Base-by-base conservation (phyloP, 768 basidiomycete genomes). In the Leccinum broughii region DNA sequence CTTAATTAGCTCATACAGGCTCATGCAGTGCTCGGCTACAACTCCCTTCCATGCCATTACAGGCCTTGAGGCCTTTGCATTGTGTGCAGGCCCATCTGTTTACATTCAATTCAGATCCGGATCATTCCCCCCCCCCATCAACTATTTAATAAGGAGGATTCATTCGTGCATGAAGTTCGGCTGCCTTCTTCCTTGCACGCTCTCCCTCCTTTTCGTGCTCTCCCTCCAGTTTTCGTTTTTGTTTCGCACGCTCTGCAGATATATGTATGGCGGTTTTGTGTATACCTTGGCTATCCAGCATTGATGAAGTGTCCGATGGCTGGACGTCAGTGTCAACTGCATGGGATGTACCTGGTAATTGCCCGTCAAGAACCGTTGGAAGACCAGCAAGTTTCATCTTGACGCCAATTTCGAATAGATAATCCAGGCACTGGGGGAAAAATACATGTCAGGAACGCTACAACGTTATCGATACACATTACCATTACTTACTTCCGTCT, bases 401-500 rank as follows among this genome's bases (percentile, higher is more conserved):
- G 56, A 93, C 90, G 11, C 84, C 88, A 54, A 95, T 86, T 71
- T 95, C 93, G 65, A 95, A 93, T 17, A 95, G 80, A 74, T 95
- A 95, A 70, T 95, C 93, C 32, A 95, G 81, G 72, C 93, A 95
- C 87, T 91, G 65, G 15, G 32, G 61, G 1, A 46, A 37, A 56
- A 49, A 62, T 4, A 44, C 3, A 13, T 10, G 55, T 26, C 20
- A 55, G 15, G 32, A 26, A 22, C 26, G 4, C 14, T 20, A 34
- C 6, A 5, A 32, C 52, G 22, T n/a, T 15, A 53, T n/a, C 17
- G 13, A n/a, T 35, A 8, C 13, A 17, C 17, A 39, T n/a, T 8
- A 41, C 55, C 17, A 39, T n/a, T 8, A 41, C 55, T 55, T 46
- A 86, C 89, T 81, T 94, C 92, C 1, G 90, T 85, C 68, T 94